Base-by-base conservation (phyloP, 1,139 yeast genomes). In the Saccharomyces pastorianus region DNA sequence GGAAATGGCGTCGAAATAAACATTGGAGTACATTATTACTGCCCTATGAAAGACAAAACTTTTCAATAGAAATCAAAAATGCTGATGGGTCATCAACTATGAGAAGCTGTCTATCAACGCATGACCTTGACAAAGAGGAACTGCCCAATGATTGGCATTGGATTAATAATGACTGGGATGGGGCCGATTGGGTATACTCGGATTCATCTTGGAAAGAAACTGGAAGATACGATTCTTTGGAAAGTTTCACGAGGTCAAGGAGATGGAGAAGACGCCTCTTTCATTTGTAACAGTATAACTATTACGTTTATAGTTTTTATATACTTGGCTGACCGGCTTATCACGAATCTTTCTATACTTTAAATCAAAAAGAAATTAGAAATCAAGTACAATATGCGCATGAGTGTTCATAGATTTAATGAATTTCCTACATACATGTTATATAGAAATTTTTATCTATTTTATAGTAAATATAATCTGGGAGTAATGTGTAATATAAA, bases 151-250 rank as follows among this genome's bases (percentile, higher is more conserved):
- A 51, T 26, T 67, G 69, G 70, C 49, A 54, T 27, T 64, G 67
- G 68, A 55, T 68, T 17, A 70, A 68, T 48, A 58, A 63, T 46
- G 53, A 55, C 17, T 68, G 71, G 71, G 48, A 53, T 13, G 59
- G 55, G 6, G 46, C 58, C 3, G 55, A 53, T 3, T 68, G 71
- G 71, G 27, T 47, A 5, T 67, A 63, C 54, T 58, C 55, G 8
- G 66, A 66, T 51, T 53, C 68, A 3, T 53, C 61, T 28, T 68
- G 71, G 71, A 51, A 53, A 17, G 41, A 41, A 13, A 55, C 59
- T 8, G 71, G 71, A 1, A 25, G 49, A 2, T 46, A 51, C 5
- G 69, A 64, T 32, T 63, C 71, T 1, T 50, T 61, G n/a, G 67
- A 61, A 47, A 56, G 64, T 20, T 66, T 56, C 48, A 68, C 69